A percentile compares a stretch with the other conserved stretches of the same genome.
Conservation (phyloP, 805 yeast species). For the Priceomyces castillae region DNA sequence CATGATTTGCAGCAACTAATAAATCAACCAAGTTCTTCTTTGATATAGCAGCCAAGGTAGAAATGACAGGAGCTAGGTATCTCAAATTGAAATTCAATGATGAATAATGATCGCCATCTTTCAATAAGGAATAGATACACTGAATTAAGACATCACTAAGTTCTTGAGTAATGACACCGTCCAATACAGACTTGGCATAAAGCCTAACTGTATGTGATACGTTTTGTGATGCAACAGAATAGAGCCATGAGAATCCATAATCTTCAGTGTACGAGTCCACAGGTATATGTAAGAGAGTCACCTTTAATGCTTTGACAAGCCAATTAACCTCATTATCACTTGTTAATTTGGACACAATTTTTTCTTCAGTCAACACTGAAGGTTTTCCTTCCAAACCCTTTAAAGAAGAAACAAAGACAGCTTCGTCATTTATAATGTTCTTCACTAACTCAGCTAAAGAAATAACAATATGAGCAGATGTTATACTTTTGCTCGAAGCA, state of each 20-base stretch:
- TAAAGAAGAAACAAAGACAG: constrained; percentile 30
- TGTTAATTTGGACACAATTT: constrained; percentile 49
- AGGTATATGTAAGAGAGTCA: constrained; percentile 21
- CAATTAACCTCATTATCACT: constrained; percentile 48
- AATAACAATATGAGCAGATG: constrained; percentile 53
- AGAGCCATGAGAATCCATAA: constrained; percentile 51
- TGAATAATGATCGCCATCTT: constrained; percentile 11
- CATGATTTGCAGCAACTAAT: constrained; percentile 28
- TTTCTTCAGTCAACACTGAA: constrained; percentile 46
- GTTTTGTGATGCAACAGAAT: constrained; percentile 41
- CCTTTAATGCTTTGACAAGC: constrained; percentile 48
- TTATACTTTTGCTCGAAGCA: constrained; percentile 49
- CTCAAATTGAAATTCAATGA: constrained; percentile 17
- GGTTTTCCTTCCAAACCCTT: constrained; percentile 41
- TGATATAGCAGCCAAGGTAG: constrained; percentile 14
- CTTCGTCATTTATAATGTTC: constrained; percentile 16
- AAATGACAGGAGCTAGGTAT: constrained; percentile 22
- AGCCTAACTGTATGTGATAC: constrained; percentile 35
- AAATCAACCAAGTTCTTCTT: constrained; percentile 20
- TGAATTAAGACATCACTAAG: constrained; percentile 44
- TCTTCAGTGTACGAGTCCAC: constrained; percentile 9
- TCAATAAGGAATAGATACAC: constrained; percentile 35
- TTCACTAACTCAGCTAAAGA: constrained; percentile 18
- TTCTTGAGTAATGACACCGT: not conserved
- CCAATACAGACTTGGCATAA: constrained; percentile 29